These are phyloP conservation scores for Antarctomyces pellizariae DNA, from an alignment of 495 filamentous ascomycete genomes.

Conservation along the genomic window DNA sequence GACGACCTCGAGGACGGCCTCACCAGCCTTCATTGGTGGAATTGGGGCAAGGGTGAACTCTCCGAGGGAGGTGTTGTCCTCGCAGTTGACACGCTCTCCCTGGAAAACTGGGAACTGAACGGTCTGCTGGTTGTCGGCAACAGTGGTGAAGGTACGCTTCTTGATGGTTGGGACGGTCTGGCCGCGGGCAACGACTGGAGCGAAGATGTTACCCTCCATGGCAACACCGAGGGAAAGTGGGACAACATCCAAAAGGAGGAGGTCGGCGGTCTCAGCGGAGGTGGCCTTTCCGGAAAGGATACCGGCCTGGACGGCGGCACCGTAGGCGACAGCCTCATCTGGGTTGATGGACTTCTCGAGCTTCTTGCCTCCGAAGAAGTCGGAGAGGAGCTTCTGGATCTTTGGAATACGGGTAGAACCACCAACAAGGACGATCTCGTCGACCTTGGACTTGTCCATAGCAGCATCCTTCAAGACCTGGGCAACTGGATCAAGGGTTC, in stretches of 20 bases:
- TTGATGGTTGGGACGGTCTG: constrained; percentile 83
- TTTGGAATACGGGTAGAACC: constrained; percentile 98
- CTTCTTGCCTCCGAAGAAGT: constrained; percentile 99
- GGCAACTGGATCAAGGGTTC: constrained; percentile 92
- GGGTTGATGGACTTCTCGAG: constrained; percentile 99
- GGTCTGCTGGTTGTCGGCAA: constrained; percentile 87
- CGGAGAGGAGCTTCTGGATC: constrained; percentile 94
- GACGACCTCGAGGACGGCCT: constrained; percentile 91
- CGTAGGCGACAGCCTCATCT: constrained; percentile 96
- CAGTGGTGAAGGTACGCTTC: constrained; percentile 94
- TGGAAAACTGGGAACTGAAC: constrained; percentile 97
- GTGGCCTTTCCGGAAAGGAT: constrained; percentile 94
- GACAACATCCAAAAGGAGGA: constrained; percentile 88
- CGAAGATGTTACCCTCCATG: constrained; percentile 99
- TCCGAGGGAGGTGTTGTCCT: constrained; percentile 96
- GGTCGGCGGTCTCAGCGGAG: constrained; percentile 83
- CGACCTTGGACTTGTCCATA: constrained; percentile 82
- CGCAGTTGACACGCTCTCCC: constrained; percentile 98
- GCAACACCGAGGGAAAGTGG: constrained; percentile 97
- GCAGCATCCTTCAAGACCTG: constrained; percentile 93
- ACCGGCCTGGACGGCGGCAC: constrained; percentile 94
- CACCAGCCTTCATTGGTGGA: constrained; percentile 90
- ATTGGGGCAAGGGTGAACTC: constrained; percentile 98
- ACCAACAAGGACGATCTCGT: constrained; percentile 97
- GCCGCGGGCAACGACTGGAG: constrained; percentile 80